Base-by-base conservation (phyloP, 768 basidiomycete species). In the Clathrus columnatus region DNA sequence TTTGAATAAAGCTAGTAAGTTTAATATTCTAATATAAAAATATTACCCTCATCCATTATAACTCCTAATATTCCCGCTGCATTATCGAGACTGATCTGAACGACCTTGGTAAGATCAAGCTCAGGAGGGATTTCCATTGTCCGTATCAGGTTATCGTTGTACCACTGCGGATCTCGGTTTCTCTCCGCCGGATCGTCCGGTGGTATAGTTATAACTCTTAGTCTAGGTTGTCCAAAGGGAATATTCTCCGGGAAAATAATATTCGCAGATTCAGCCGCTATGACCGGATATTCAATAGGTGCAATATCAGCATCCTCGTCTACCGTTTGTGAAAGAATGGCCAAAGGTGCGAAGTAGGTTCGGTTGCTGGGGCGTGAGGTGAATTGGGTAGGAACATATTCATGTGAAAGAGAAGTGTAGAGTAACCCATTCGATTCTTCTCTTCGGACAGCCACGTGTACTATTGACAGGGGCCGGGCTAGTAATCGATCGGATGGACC, bases 1-100 rank as follows among this genome's bases (percentile, higher is more conserved):
- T 14, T 36, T 36, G 36, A 36, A 36, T 36, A 11, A 36, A 11
- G 36, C 10, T 36, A 36, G 11, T 14, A 36, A n/a, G 52, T 32
- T 48, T 52, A 53, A 30, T 48, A 51, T 32, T 51, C 45, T 26
- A 53, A 52, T 32, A 53, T 55, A 55, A 55, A 55, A 42, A 55
- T 55, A 55, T 47, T 45, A 20, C 54, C 54, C 7, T 42, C 46
- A 17, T 55, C 23, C 26, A 55, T 26, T 30, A 47, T 45, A 7
- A 55, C 27, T 10, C 45, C 54, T 29, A 55, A 41, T n/a, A 55
- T 47, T 29, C 54, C 54, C 29, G 54, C 24, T 16, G 44, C 54
- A 21, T 55, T 47, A 28, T 48, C 46, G 18, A 55, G 44, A 30
- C 45, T 47, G 29, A 55, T 48, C 26, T 28, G 16, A 16, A 48